These are phyloP conservation scores for Lasiodiplodia gonubiensis DNA, from an alignment of 2,329 filamentous ascomycete species.

Conservation along the genomic window DNA sequence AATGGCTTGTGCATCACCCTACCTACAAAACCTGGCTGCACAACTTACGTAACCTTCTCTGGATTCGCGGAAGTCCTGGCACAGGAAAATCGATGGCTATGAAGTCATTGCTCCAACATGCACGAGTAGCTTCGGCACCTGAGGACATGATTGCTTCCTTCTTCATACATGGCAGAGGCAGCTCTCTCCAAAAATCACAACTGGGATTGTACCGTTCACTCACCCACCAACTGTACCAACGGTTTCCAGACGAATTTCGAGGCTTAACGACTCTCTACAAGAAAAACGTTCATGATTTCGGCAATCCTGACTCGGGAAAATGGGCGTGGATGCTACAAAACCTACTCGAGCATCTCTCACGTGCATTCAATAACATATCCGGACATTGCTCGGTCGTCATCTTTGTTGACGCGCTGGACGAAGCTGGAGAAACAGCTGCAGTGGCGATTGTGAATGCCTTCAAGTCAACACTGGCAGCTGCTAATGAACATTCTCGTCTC, in stretches of 20 bases:
- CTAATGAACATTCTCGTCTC: neutral
- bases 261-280: neutral
- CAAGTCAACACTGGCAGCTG: neutral
- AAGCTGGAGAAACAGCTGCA: neutral
- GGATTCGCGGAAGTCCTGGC: neutral
- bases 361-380: neutral
- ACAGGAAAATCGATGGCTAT: slow-evolving; percentile 1
- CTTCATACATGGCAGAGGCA: neutral
- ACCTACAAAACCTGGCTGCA: neutral
- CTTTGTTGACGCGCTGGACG: neutral
- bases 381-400: neutral
- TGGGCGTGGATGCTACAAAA: neutral
- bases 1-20: neutral
- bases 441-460: neutral
- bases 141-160: neutral
- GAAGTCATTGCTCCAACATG: neutral
- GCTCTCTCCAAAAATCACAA: neutral
- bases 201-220: neutral
- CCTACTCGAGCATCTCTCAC: neutral
- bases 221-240: neutral
- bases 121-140: too few species aligned
- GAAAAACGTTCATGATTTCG: too few species aligned
- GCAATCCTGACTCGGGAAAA: neutral
- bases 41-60: neutral
- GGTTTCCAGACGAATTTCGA: neutral